Conservation (phyloP, 1,284 basidiomycete species). For the Rugosomyces carneus region DNA sequence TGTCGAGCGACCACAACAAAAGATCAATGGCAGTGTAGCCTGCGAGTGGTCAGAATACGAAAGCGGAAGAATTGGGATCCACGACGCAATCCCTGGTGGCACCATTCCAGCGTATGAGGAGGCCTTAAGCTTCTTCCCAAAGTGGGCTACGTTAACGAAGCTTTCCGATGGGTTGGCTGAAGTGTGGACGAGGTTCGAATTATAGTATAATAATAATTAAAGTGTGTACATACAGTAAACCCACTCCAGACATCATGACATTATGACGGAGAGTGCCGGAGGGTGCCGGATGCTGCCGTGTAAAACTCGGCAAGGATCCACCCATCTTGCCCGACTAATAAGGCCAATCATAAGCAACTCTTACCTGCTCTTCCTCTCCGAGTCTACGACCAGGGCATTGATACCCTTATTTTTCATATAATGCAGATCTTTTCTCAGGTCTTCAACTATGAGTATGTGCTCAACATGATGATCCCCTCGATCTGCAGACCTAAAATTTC, state of each 20-base stretch:
- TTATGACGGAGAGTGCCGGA: too few species aligned
- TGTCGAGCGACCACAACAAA: conserved; percentile 18
- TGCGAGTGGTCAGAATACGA: conserved; percentile 71
- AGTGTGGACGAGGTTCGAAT: conserved; percentile 39
- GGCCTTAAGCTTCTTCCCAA: conserved; percentile 48
- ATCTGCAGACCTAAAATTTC: conserved; percentile 13
- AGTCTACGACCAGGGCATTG: conserved; percentile 14
- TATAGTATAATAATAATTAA: conserved; percentile 21
- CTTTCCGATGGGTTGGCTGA: conserved; percentile 47
- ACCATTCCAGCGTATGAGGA: conserved; percentile 62
- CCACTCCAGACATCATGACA: too few species aligned
- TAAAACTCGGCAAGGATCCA: conserved; percentile 4
- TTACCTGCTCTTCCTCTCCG: conserved; percentile 9
- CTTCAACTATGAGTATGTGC: conserved; percentile 66
- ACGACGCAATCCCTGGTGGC: conserved; percentile 21
- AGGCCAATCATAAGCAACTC: conserved; percentile 1
- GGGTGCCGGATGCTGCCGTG: conserved; percentile 15
- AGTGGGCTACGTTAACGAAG: conserved; percentile 55
- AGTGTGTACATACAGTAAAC: too few species aligned
- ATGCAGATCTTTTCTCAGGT: conserved; percentile 77
- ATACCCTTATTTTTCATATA: conserved; percentile 16
- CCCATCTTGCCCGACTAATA: conserved; percentile 3
- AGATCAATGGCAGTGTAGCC: conserved; percentile 46
- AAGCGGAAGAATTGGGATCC: conserved; percentile 42
- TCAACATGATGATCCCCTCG: background rate